phyloP scores from a whole-genome alignment of 106 monocot genomes.

The Acanthochlamys bracteata region DNA sequence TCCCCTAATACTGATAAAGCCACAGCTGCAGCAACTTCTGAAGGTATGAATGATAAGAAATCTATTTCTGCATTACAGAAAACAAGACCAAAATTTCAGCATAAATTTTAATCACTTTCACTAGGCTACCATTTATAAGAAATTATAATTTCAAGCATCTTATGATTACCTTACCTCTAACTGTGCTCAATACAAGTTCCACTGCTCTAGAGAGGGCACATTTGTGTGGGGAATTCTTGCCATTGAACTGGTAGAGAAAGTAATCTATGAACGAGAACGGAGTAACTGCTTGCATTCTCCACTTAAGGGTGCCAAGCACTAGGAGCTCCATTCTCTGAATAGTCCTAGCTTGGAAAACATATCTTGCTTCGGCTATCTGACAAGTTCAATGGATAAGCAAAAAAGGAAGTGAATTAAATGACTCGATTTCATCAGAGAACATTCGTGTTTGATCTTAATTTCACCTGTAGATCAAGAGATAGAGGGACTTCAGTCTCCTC shows the following conservation, averaged over 20 bases:
- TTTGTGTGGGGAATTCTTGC: slow-evolving; percentile 24
- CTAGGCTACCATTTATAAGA: no score
- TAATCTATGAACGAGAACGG: slow-evolving; percentile 89
- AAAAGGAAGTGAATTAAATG: not conserved
- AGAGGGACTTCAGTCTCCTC: slow-evolving; percentile 66
- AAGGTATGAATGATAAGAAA: slow-evolving; percentile 65
- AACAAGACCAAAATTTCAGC: no score
- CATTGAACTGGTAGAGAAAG: slow-evolving; percentile 64
- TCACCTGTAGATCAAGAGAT: slow-evolving; percentile 69
- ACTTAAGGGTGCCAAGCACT: slow-evolving; percentile 80
- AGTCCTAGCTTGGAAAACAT: slow-evolving; percentile 73
- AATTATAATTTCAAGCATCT: no score
- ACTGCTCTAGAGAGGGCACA: slow-evolving; percentile 23
- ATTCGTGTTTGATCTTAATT: not conserved
- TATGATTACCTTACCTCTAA: slow-evolving; percentile 72
- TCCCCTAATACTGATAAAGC: slow-evolving; percentile 28
- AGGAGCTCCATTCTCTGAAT: slow-evolving; percentile 98
- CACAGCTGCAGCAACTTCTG: slow-evolving; percentile 73
- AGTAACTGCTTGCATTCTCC: slow-evolving; percentile 92
- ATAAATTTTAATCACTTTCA: no score
- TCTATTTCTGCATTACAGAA: slow-evolving; percentile 67
- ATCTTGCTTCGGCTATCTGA: slow-evolving; percentile 64
- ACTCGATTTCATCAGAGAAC: not conserved
- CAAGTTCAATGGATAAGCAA: not conserved
- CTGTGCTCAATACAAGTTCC: slow-evolving; percentile 58